phyloP scores from a whole-genome alignment of 1,139 yeast species.

The Pichia sp. region DNA sequence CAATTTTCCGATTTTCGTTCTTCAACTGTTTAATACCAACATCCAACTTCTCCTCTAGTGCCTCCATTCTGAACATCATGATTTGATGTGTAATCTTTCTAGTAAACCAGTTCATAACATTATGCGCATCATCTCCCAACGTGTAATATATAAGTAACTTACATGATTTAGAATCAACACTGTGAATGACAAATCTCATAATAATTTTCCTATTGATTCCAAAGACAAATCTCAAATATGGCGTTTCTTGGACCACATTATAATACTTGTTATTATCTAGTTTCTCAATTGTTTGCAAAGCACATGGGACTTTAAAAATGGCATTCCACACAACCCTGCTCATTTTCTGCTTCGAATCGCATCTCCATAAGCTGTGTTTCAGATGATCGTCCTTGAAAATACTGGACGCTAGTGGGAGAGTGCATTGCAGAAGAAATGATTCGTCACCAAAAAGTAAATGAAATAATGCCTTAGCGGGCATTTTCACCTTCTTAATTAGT shows the following conservation, averaged over 20 bases:
- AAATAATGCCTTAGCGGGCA: constrained; percentile 77
- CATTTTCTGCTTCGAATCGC: constrained; percentile 21
- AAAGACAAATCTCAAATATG: constrained; percentile 40
- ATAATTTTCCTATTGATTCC: constrained; percentile 45
- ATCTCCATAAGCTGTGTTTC: constrained; percentile 28
- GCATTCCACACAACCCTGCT: constrained; percentile 24
- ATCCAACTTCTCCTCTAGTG: constrained; percentile 23
- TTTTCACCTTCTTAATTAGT: constrained; percentile 35
- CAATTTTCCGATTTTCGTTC: constrained; percentile 46
- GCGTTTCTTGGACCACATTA: constrained; percentile 41
- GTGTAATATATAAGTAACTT: constrained; percentile 41
- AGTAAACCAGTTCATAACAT: constrained; percentile 14
- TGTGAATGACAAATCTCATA: constrained; percentile 49
- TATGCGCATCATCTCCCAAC: constrained; percentile 26
- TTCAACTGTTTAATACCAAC: constrained; percentile 36
- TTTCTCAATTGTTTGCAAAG: constrained; percentile 49
- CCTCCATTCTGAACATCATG: constrained; percentile 22
- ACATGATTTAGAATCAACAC: constrained; percentile 38
- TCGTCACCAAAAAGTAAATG: constrained; percentile 79
- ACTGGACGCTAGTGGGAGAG: constrained; percentile 22
- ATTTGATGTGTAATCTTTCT: constrained; percentile 18
- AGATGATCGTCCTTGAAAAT: constrained; percentile 16
- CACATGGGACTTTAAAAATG: constrained; percentile 25
- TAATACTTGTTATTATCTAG: constrained; percentile 58
- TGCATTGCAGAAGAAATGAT: constrained; percentile 34